Base-by-base conservation (phyloP, 768 basidiomycete genomes). In the Phaffia australis region DNA sequence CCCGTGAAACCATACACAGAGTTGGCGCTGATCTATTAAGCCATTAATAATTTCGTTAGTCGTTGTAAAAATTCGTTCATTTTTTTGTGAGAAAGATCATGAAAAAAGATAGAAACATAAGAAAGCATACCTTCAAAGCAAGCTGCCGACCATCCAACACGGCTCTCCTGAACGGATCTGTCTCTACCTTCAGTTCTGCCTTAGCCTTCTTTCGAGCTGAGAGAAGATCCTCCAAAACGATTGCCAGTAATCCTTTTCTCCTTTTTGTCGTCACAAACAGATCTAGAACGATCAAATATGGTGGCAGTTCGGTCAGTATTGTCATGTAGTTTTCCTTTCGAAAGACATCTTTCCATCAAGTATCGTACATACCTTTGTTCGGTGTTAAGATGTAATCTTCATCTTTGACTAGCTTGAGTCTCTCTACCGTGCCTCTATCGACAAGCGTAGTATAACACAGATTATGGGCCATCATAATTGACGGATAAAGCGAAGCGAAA, bases 381-480 rank as follows among this genome's bases (percentile, higher is more conserved):
- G 95, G 95, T 0, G 95, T 98, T 72, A 87, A 84, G 64, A 89
- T 86, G 73, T 95, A 99, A 76, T 99, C 94, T 8, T 85, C 81
- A 69, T 88, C 90, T 74, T 87, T 89, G 46, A 83, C 82, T 23
- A 98, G 80, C 9, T 80, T 78, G 18, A 98, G 79, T 23, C 87
- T 82, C 23, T 90, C 87, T 16, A 94, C 86, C 0, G 86, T 87
- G 6, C 66, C 54, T 74, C 84, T 87, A 69, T 95, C 89, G 48
- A 97, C 76, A n/a, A 98, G 80, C 0, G 95, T 97, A 0, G 95
- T 97, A 74, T 98, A 99, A 76, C 95, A 99, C 0, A 99, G 79
- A 74, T 99, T 99, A 77, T 99, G 95, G 2, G 94, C 95, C 93
- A 97, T 97, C 95, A 99, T 99, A 78, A 99, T 98, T 0, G 95